Evolutionary conservation across 2,329 filamentous ascomycete species (phyloP), one percentile per base, ranked within the genome.

Genomic region (Botrytis elliptica): DNA sequence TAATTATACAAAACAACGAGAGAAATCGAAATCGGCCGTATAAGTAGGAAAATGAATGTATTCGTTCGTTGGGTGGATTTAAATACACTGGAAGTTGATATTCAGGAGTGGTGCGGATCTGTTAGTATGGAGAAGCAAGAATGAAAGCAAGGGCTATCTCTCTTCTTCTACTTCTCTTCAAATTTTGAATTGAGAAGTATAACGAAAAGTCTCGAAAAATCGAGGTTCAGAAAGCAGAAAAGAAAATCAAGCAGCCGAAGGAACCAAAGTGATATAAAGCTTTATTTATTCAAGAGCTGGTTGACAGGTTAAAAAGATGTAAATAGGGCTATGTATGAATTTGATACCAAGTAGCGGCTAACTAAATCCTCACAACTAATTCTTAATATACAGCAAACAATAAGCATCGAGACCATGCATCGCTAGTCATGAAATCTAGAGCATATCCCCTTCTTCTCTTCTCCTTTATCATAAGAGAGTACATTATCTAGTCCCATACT

Each of bases 321-420:
- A 33, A 42, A 68, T 68, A 68, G 36, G 49, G 65, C 49, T 68
- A 68, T 63, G 14, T 29, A 29, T 68, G 22, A 20, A 68, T 68
- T n/a, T 55, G 25, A 29, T 42, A 68, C 49, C 36, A 57, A 68
- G 66, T 36, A 68, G 29, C 10, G 16, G 49, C 65, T 68, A 68
- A 25, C 25, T 29, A 42, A 36, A 36, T 42, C 36, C 49, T 42
- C 36, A 16, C 49, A 0, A 40, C 22, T 12, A 14, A 55, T 55
- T 40, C 33, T 40, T 29, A 20, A 29, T 5, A 55, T 40, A 40
- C 25, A 25, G 20, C 6, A 68, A n/a, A 68, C 49, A 55, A 68
- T 29, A 29, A 40, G 25, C 25, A 57, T 55, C 18, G 14, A 67
- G n/a, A 20, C 44, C 46, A 22, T 42, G 6, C 4, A 7, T 40